A percentile compares a stretch with the other conserved stretches of the same genome.
These are phyloP conservation scores for Sporothrix variecibatus DNA, from an alignment of 2,329 filamentous ascomycete species.

Conservation along the genomic window DNA sequence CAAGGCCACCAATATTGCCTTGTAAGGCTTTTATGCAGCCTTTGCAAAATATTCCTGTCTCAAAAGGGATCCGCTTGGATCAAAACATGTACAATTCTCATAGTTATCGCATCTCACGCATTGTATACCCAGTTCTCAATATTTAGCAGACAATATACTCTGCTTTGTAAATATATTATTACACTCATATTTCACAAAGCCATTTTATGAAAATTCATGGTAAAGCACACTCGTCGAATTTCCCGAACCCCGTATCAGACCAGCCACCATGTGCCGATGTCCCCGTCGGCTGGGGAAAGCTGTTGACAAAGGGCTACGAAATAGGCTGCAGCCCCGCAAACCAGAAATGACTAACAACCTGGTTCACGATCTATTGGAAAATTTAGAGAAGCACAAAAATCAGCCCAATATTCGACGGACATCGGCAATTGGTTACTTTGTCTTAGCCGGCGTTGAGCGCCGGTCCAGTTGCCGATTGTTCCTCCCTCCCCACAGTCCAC, in stretches of 20 bases:
- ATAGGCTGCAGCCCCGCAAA: neutral
- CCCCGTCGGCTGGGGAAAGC: no score
- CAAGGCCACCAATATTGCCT: neutral
- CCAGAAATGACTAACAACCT: neutral
- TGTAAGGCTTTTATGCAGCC: neutral
- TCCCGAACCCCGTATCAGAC: no score
- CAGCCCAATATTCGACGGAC: neutral
- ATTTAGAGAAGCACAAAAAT: neutral
- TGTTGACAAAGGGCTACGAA: no score
- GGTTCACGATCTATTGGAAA: neutral
- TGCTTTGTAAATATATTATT: neutral
- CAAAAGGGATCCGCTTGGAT: neutral
- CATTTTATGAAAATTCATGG: no score
- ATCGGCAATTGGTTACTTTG: neutral
- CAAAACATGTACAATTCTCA: neutral
- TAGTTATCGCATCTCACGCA: neutral
- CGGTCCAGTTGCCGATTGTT: neutral
- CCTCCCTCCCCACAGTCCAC: neutral
- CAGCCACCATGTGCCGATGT: no score
- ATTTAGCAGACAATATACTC: neutral
- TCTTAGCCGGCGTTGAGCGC: neutral
- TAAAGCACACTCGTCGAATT: no score
- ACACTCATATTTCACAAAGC: neutral
- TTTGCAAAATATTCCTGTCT: neutral
- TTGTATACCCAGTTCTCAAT: neutral